Percentiles rank a stretch among this genome's conserved stretches.
Evolutionary conservation across 805 yeast species (phyloP).

Genomic region (Candida nemodendra): DNA sequence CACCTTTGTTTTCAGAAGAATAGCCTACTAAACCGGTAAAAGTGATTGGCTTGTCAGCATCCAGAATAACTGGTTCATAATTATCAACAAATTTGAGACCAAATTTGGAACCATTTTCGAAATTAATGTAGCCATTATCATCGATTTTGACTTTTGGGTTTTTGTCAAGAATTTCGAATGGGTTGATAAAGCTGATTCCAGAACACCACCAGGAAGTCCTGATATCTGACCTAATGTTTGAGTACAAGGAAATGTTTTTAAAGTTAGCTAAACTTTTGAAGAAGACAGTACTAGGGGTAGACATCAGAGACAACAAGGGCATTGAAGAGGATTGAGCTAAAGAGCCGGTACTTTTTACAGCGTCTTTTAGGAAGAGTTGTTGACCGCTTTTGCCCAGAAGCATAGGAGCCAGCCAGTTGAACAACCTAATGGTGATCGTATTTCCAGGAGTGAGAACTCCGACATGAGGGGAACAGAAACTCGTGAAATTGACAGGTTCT

Average conservation of each 20-base stretch:
- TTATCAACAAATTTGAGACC: conserved; percentile 45
- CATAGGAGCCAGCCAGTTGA: conserved; percentile 63
- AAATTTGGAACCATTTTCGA: conserved; percentile 35
- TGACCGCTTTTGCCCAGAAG: conserved; percentile 69
- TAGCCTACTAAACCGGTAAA: conserved; percentile 25
- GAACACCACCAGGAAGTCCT: conserved; percentile 84
- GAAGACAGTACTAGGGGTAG: conserved; percentile 60
- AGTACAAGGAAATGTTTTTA: conserved; percentile 56
- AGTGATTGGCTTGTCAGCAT: conserved; percentile 44
- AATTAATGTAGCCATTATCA: conserved; percentile 42
- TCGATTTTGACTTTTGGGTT: conserved; percentile 36
- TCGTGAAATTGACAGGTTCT: conserved; percentile 56
- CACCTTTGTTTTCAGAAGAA: conserved; percentile 6
- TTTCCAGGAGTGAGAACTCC: conserved; percentile 62
- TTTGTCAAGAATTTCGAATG: conserved; percentile 43
- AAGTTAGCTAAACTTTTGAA: conserved; percentile 54
- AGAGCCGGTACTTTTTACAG: conserved; percentile 3
- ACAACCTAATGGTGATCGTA: conserved; percentile 47
- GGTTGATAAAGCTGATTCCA: conserved; percentile 62
- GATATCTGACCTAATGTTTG: conserved; percentile 77
- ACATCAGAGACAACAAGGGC: conserved; percentile 67
- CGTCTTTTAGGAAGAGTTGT: conserved; percentile 68
- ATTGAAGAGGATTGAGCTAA: neutral
- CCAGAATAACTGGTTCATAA: conserved; percentile 59
- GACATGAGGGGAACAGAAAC: conserved; percentile 72